A percentile compares a stretch with the other conserved stretches of the same genome.
phyloP scores from a whole-genome alignment of 2,329 filamentous ascomycete genomes.

The Apiospora koreana region DNA sequence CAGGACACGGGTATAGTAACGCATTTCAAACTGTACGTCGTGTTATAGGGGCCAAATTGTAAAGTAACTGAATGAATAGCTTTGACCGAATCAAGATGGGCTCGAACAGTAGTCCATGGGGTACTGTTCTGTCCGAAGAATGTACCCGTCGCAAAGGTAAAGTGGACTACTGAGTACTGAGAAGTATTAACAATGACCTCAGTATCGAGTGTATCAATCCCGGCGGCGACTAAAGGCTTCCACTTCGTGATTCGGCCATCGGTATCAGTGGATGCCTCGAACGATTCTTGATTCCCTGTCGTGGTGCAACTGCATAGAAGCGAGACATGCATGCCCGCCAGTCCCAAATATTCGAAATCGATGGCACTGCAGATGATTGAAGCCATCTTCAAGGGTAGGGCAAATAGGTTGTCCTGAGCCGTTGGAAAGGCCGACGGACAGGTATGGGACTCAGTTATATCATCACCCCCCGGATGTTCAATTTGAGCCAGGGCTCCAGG shows the following conservation, averaged over 20 bases:
- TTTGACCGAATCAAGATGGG: background rate
- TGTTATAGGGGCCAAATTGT: background rate
- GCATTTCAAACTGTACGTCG: background rate
- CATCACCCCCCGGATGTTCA: too few relatives aligned
- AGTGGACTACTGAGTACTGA: background rate
- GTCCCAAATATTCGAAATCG: background rate
- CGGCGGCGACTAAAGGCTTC: background rate
- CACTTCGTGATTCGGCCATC: background rate
- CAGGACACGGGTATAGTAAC: background rate
- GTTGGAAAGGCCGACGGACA: background rate
- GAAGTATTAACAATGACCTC: background rate
- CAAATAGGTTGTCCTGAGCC: background rate
- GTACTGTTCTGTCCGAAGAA: background rate
- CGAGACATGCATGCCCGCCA: background rate
- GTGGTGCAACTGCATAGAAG: background rate
- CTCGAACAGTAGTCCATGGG: background rate
- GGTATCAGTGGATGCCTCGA: background rate
- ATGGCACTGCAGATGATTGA: background rate
- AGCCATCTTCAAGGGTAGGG: background rate
- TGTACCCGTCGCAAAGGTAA: background rate
- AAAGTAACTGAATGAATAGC: background rate
- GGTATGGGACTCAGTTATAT: background rate
- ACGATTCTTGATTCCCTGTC: background rate
- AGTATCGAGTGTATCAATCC: background rate
- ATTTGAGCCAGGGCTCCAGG: too few relatives aligned